These are phyloP conservation scores for Paramecium primaurelia DNA, from an alignment of 73 alveolate species.

Conservation along the genomic window DNA sequence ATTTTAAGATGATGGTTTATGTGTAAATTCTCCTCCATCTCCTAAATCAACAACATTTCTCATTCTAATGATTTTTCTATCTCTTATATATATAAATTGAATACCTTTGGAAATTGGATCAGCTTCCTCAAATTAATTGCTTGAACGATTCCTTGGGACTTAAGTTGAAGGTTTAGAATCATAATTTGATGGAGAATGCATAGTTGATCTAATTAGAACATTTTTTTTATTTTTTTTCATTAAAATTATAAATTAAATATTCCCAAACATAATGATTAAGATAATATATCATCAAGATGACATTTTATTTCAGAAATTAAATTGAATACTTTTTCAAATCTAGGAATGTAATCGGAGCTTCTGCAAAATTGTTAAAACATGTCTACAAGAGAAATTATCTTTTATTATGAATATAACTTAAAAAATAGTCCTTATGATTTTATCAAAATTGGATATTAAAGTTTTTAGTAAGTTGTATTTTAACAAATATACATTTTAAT, in stretches of 20 bases:
- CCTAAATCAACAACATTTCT: conserved; percentile 44
- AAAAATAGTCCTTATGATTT: too few species aligned
- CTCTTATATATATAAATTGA: not conserved
- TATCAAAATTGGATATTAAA: too few species aligned
- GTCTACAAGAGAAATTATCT: too few species aligned
- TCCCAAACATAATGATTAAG: too few species aligned
- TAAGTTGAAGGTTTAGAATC: not conserved
- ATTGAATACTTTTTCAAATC: not conserved
- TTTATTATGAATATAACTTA: too few species aligned
- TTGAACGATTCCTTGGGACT: not conserved
- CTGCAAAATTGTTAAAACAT: too few species aligned
- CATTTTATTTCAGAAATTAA: too few species aligned
- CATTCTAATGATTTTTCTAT: conserved; percentile 39
- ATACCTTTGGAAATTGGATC: conserved; percentile 15
- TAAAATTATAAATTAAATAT: not conserved
- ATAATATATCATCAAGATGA: too few species aligned
- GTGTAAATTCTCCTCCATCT: not conserved
- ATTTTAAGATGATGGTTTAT: not conserved
- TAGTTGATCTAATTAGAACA: not conserved
- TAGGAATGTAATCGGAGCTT: not conserved
- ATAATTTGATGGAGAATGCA: not conserved
- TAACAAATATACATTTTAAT: too few species aligned
- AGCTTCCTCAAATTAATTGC: conserved; percentile 37
- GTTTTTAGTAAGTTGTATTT: too few species aligned
- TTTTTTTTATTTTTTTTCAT: not conserved